Evolutionary conservation across 495 filamentous ascomycete genomes (phyloP).

Genomic region (Penicillium silybi): DNA sequence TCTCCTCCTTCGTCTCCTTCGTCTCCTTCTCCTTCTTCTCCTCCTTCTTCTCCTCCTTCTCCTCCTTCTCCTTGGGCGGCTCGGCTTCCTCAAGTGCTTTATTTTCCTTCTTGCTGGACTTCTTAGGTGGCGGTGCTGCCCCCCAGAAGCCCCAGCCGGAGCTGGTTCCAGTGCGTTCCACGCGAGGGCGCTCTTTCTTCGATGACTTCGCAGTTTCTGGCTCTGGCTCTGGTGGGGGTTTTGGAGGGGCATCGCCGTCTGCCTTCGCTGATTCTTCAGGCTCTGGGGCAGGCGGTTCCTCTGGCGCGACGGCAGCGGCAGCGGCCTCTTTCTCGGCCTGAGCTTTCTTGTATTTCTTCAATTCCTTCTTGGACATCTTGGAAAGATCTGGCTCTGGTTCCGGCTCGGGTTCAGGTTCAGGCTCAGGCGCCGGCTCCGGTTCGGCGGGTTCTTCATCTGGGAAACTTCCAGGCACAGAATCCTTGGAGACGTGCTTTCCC

Average conservation of each 20-base stretch:
- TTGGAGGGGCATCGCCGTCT: slow-evolving; percentile 39
- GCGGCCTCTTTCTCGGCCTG: slow-evolving; percentile 14
- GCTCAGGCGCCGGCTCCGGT: slow-evolving; percentile 16
- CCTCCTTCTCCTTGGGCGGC: slow-evolving; percentile 28
- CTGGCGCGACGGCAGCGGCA: slow-evolving; percentile 55
- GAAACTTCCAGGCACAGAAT: slow-evolving; percentile 36
- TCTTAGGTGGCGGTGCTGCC: slow-evolving; percentile 47
- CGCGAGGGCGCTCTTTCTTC: slow-evolving; percentile 57
- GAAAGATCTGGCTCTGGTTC: slow-evolving; percentile 20
- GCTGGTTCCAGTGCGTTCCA: slow-evolving; percentile 44
- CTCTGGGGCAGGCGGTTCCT: slow-evolving; percentile 51
- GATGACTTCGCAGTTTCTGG: slow-evolving; percentile 35
- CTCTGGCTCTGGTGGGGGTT: slow-evolving; percentile 51
- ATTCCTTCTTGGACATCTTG: slow-evolving; percentile 28
- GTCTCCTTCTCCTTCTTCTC: background rate
- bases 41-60: slow-evolving; percentile 15
- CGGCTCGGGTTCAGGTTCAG: slow-evolving; percentile 22
- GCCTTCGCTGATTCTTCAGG: background rate
- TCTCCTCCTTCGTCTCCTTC: slow-evolving; percentile 29
- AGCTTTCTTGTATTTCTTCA: slow-evolving; percentile 33
- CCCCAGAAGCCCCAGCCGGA: slow-evolving; percentile 60
- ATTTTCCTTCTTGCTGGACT: slow-evolving; percentile 41
- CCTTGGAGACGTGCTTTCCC: slow-evolving; percentile 4
- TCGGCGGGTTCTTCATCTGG: slow-evolving; percentile 13
- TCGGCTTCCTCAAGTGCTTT: slow-evolving; percentile 31